phyloP scores from a whole-genome alignment of 768 basidiomycete species.

The Lentinus tigrinus region DNA sequence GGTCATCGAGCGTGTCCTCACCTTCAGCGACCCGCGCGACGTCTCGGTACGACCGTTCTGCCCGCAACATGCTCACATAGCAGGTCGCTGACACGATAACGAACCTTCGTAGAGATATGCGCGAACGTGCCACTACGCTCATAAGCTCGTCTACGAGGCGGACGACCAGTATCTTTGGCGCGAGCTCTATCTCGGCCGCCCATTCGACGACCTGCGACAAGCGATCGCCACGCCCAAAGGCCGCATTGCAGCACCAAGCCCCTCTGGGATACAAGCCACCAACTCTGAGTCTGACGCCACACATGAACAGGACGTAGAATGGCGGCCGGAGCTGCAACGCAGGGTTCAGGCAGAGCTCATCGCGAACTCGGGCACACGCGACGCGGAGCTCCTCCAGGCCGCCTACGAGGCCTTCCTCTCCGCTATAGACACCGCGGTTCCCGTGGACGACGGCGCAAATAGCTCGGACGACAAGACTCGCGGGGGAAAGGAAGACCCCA shows the following conservation, averaged over 20 bases:
- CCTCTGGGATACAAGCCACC: background rate
- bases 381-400: slow-evolving; percentile 10
- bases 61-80: background rate
- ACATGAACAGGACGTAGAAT: slow-evolving; percentile 16
- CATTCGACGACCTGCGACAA: slow-evolving; percentile 66
- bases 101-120: slow-evolving; percentile 38
- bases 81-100: background rate
- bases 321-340: slow-evolving; percentile 27
- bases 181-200: slow-evolving; percentile 52
- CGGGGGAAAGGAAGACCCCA: background rate
- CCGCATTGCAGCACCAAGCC: background rate
- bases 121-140: slow-evolving; percentile 49
- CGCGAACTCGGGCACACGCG: background rate
- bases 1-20: slow-evolving; percentile 55
- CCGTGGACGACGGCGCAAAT: slow-evolving; percentile 3
- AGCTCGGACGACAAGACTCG: slow-evolving; percentile 8
- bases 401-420: slow-evolving; percentile 43
- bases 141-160: slow-evolving; percentile 46
- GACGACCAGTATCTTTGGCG: slow-evolving; percentile 68
- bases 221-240: slow-evolving; percentile 19
- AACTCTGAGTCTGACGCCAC: background rate
- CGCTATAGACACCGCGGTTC: slow-evolving; percentile 17
- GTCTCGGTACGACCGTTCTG: slow-evolving; percentile 35
- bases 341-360: slow-evolving; percentile 13
- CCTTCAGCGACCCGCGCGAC: slow-evolving; percentile 53